Conservation (phyloP, 192 early-diverging fungal species). For the Coemansia sp. region DNA sequence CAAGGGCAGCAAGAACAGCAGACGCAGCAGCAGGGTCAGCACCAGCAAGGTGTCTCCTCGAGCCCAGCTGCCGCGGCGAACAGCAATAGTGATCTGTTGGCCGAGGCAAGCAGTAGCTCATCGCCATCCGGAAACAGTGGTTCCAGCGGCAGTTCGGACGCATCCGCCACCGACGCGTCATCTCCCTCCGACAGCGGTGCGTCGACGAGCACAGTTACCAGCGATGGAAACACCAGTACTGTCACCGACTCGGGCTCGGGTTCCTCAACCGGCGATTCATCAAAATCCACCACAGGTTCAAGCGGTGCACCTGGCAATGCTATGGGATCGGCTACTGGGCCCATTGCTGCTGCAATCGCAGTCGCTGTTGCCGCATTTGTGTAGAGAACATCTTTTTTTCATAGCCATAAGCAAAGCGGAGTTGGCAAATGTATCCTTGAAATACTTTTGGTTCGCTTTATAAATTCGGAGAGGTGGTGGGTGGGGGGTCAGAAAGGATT, state of each 20-base stretch:
- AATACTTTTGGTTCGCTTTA: too few species aligned
- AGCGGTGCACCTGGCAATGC: not conserved
- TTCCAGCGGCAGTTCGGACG: not conserved
- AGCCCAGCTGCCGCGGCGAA: not conserved
- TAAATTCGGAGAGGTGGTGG: not conserved
- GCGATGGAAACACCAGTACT: constrained; percentile 1
- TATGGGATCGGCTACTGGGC: not conserved
- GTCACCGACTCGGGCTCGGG: not conserved
- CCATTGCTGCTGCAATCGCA: constrained; percentile 12
- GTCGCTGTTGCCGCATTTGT: constrained; percentile 19
- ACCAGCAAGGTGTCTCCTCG: not conserved
- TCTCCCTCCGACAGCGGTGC: not conserved
- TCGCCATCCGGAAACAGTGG: not conserved
- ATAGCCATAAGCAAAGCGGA: not conserved
- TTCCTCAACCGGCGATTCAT: not conserved
- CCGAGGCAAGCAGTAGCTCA: not conserved
- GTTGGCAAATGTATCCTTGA: not conserved
- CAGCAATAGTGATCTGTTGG: not conserved
- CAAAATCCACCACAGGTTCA: not conserved
- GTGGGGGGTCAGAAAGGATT: constrained; percentile 36
- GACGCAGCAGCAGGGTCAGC: too few species aligned
- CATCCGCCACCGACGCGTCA: not conserved
- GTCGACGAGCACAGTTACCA: constrained; percentile 1
- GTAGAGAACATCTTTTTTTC: not conserved
- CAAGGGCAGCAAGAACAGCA: not conserved